phyloP scores from a whole-genome alignment of 78 protist species.

The Protostelium mycophagum region DNA sequence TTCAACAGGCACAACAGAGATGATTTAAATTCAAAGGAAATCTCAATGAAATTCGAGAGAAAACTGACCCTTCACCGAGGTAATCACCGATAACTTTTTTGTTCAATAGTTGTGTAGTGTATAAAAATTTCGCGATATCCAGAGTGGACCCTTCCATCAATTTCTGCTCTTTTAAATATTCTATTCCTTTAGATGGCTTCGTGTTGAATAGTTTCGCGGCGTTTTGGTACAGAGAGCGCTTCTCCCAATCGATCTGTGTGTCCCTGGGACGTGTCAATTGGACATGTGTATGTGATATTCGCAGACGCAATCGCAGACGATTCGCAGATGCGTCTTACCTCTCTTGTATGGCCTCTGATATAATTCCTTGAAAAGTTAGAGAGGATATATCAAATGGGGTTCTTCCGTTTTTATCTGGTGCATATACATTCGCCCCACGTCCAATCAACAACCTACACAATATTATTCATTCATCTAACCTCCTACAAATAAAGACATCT shows the following conservation, averaged over 20 bases:
- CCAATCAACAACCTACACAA: neutral
- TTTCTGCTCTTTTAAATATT: slow-evolving; percentile 16
- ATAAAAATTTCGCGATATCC: slow-evolving; percentile 42
- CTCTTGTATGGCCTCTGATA: neutral
- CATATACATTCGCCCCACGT: neutral
- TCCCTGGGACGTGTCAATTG: neutral
- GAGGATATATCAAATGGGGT: neutral
- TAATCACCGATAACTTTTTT: slow-evolving; percentile 62
- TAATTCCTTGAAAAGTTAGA: neutral
- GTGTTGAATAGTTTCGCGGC: slow-evolving; percentile 23
- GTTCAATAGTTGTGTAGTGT: slow-evolving; percentile 35
- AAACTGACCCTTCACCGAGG: slow-evolving; percentile 30
- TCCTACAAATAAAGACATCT: no score
- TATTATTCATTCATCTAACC: no score
- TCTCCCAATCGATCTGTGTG: neutral
- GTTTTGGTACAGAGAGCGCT: neutral
- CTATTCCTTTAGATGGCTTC: slow-evolving; percentile 45
- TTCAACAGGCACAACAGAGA: no score
- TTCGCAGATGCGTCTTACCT: neutral
- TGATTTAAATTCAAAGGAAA: no score
- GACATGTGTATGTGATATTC: neutral
- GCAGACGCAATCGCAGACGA: neutral
- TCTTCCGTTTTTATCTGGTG: neutral
- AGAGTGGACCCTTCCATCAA: slow-evolving; percentile 21
- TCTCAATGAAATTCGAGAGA: neutral